phyloP scores from a whole-genome alignment of 1,284 basidiomycete species.

The Fomitopsis palustris region DNA sequence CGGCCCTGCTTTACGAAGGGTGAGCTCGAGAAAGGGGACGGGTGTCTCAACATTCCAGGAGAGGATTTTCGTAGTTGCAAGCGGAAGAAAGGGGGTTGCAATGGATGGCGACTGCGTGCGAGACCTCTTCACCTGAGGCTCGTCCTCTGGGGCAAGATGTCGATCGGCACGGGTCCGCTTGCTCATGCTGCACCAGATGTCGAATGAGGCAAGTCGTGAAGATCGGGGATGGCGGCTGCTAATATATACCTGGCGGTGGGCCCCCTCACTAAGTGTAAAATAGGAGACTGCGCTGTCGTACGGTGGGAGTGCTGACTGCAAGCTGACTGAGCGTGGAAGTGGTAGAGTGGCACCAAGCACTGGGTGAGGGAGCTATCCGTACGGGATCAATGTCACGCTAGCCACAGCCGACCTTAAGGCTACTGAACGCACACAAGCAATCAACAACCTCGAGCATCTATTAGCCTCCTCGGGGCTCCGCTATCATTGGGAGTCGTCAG shows the following conservation, averaged over 20 bases:
- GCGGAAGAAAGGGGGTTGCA: not conserved
- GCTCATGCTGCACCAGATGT: not conserved
- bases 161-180: not conserved
- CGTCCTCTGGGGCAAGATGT: not conserved
- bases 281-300: not conserved
- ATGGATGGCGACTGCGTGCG: not conserved
- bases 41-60: slow-evolving; percentile 26
- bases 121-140: slow-evolving; percentile 1
- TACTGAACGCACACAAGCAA: not conserved
- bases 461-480: too few relatives aligned
- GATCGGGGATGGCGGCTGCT: not conserved
- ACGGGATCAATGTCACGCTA: not conserved
- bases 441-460: too few relatives aligned
- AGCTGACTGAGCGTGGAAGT: not conserved
- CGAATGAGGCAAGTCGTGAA: not conserved
- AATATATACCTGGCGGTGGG: not conserved
- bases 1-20: slow-evolving; percentile 17
- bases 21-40: slow-evolving; percentile 21
- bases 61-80: slow-evolving; percentile 13
- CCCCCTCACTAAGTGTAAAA: not conserved
- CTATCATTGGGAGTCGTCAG: not conserved
- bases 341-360: not conserved
- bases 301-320: not conserved
- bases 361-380: not conserved
- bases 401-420: not conserved